phyloP scores from a whole-genome alignment of 371 early-diverging fungal genomes.

The Circinella minor region DNA sequence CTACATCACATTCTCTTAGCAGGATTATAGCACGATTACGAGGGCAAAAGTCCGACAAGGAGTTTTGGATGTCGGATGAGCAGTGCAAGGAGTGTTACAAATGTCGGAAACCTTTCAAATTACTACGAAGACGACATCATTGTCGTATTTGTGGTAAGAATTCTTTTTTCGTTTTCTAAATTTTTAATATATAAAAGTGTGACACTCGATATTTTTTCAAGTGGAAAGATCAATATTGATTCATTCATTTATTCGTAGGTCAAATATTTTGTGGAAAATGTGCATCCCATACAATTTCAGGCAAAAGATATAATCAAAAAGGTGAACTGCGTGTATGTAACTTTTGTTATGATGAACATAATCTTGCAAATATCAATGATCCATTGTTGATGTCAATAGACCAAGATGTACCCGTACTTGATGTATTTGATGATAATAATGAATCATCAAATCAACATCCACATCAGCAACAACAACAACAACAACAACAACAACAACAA shows the following conservation, averaged over 20 bases:
- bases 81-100: constrained; percentile 84
- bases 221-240: background rate
- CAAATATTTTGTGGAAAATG: constrained; percentile 63
- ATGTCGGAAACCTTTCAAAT: constrained; percentile 75
- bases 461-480: constrained; percentile 7
- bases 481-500: background rate
- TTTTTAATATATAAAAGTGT: background rate
- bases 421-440: constrained; percentile 13
- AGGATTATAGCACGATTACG: constrained; percentile 60
- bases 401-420: constrained; percentile 1
- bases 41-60: constrained; percentile 69
- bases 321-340: constrained; percentile 82
- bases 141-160: constrained; percentile 83
- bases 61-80: constrained; percentile 90
- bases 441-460: constrained; percentile 41
- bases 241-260: constrained; percentile 36
- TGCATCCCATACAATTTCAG: constrained; percentile 77
- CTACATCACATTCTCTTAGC: constrained; percentile 63
- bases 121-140: constrained; percentile 81
- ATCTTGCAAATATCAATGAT: constrained; percentile 14
- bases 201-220: no score
- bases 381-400: background rate
- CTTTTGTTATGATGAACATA: constrained; percentile 68
- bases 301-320: constrained; percentile 70
- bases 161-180: background rate